Evolutionary conservation across 75 land plant species (phyloP).

Genomic region (Isoetes taiwanensis): DNA sequence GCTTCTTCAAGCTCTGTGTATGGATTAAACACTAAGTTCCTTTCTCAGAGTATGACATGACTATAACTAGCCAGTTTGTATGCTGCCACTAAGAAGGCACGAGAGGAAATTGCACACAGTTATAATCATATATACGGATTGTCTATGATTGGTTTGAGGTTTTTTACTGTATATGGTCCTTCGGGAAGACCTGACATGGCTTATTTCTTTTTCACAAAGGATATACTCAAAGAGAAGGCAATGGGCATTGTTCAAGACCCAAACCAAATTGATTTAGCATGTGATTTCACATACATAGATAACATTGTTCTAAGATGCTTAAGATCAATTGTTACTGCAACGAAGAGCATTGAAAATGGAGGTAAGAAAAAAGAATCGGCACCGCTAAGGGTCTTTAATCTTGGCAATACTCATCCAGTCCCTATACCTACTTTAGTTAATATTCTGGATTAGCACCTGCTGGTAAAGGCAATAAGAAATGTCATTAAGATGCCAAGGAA

Average conservation of each 20-base stretch:
- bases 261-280: neutral
- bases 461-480: neutral
- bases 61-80: slow-evolving; percentile 15
- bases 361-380: neutral
- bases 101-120: slow-evolving; percentile 1
- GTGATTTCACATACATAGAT: slow-evolving; percentile 5
- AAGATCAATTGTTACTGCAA: neutral
- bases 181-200: slow-evolving; percentile 5
- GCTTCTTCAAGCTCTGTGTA: slow-evolving; percentile 77
- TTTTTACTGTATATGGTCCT: slow-evolving; percentile 6
- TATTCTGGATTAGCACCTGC: slow-evolving; percentile 1
- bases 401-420: neutral
- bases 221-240: neutral
- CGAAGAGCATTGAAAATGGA: neutral
- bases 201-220: slow-evolving; percentile 7
- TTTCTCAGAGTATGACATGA: slow-evolving; percentile 13
- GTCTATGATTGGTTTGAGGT: slow-evolving; percentile 1
- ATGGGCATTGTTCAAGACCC: neutral
- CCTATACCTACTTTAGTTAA: neutral
- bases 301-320: neutral
- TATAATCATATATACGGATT: slow-evolving; percentile 4
- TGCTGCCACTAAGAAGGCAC: slow-evolving; percentile 21
- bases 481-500: slow-evolving; percentile 1
- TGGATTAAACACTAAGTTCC: slow-evolving; percentile 53
- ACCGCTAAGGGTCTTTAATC: neutral